These are phyloP conservation scores for Protea cynaroides DNA, from an alignment of 164 flowering plant genomes.

Conservation along the genomic window DNA sequence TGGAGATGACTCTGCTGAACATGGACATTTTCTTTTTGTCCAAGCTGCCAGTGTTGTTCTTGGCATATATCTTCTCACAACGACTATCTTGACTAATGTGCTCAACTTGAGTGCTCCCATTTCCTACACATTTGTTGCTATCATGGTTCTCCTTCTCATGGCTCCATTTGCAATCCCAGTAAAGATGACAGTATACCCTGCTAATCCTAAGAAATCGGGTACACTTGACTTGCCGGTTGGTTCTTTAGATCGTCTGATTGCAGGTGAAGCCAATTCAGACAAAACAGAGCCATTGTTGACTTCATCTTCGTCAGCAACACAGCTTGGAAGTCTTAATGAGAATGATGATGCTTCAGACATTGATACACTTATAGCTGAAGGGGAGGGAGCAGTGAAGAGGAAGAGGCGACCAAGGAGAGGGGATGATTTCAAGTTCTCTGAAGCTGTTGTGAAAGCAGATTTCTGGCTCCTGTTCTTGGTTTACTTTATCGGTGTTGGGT, in stretches of 20 bases:
- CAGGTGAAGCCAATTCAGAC: slow-evolving; percentile 26
- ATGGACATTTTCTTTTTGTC: slow-evolving; percentile 60
- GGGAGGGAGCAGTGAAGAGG: slow-evolving; percentile 89
- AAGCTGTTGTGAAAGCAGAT: slow-evolving; percentile 81
- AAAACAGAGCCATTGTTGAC: slow-evolving; percentile 46
- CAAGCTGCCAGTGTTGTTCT: slow-evolving; percentile 61
- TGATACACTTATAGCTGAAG: slow-evolving; percentile 73
- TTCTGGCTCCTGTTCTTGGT: slow-evolving; percentile 92
- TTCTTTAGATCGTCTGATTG: slow-evolving; percentile 25
- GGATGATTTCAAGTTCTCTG: slow-evolving; percentile 68
- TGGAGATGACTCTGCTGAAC: slow-evolving; percentile 48
- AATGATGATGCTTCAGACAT: slow-evolving; percentile 50
- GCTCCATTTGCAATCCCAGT: neutral
- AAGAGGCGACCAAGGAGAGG: slow-evolving; percentile 78
- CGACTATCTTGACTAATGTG: slow-evolving; percentile 40
- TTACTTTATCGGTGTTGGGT: slow-evolving; percentile 77
- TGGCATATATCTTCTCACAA: slow-evolving; percentile 65
- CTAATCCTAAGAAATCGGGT: neutral
- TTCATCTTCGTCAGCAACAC: slow-evolving; percentile 43
- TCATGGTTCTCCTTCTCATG: slow-evolving; percentile 67
- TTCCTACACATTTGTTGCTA: slow-evolving; percentile 36
- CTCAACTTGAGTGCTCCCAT: slow-evolving; percentile 35
- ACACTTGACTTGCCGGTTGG: slow-evolving; percentile 15
- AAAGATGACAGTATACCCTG: neutral
- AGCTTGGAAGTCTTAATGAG: slow-evolving; percentile 47